Base-by-base conservation (phyloP, 441 rosid genomes). In the Bruguiera hainesii region DNA sequence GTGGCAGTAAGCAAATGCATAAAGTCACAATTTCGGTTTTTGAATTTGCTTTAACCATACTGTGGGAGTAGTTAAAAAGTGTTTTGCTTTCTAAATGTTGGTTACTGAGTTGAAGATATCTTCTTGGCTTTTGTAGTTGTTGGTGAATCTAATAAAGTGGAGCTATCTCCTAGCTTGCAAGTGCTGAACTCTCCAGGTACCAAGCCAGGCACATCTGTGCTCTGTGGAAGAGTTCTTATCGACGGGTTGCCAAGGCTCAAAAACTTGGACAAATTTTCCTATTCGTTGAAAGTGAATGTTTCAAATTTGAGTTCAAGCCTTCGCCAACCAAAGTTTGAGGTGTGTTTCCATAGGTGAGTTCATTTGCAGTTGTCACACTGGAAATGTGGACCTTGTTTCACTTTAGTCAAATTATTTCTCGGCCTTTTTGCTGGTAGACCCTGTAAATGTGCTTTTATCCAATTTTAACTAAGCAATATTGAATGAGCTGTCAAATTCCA, bases 341-440 rank as follows among this genome's bases (percentile, higher is more conserved):
- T 88, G 71, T 94, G 98, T 77, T 89, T 94, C 79, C 97, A 94
- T 62, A 76, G 92, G 98, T 91, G 66, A 76, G 86, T 75, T 65
- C 31, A 66, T 61, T 26, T 18, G 61, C 53, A 55, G 31, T 11
- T 68, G 29, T 63, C 30, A 7, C 7, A 33, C 37, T 33, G 37
- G 37, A 49, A 23, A 23, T 28, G 0, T 46, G 26, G 63, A 42
- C 21, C 37, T 71, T 18, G 46, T 35, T n/a, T 60, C 21, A 18
- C 13, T 60, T 31, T 16, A 3, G 58, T 53, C 28, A 53, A 53
- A 53, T 53, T 53, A 53, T 3, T 53, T 9, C 29, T 10, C 3
- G 29, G 16, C 21, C 2, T 8, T 23, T 53, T 53, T 4, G 3
- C 16, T 42, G 48, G 48, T 13, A 13, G 48, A 3, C 18, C 15